Conservation (phyloP, 1,284 basidiomycete genomes). For the Pseudozyma thailandica region DNA sequence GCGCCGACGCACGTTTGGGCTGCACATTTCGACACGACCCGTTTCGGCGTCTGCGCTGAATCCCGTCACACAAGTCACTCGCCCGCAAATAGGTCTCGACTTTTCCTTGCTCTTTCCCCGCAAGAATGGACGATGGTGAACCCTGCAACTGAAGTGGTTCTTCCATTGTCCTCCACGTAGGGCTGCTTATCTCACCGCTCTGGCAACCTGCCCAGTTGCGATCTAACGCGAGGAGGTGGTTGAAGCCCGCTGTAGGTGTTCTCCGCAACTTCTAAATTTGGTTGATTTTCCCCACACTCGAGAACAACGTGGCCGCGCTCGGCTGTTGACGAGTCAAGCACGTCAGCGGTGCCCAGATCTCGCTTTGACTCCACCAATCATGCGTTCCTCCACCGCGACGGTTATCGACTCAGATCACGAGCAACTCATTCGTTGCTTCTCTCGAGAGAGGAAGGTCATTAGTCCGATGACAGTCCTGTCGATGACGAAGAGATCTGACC, state of each 20-base stretch:
- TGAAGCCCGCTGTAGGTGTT: not conserved
- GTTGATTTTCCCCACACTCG: not conserved
- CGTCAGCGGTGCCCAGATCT: conserved; percentile 14
- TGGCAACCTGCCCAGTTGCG: no score
- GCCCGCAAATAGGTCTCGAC: conserved; percentile 3
- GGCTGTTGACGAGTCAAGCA: conserved; percentile 10
- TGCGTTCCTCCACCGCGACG: not conserved
- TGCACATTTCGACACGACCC: conserved; percentile 35
- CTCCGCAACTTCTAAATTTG: conserved; percentile 4
- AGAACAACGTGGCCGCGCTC: conserved; percentile 11
- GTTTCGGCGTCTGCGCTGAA: conserved; percentile 6
- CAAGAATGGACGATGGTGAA: not conserved
- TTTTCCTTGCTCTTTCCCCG: conserved; percentile 8
- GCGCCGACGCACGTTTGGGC: conserved; percentile 10
- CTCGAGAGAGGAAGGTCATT: no score
- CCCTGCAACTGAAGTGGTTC: not conserved
- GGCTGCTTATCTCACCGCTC: conserved; percentile 9
- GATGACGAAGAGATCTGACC: no score
- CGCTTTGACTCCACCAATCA: conserved; percentile 4
- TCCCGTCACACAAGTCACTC: not conserved
- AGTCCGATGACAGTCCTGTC: no score
- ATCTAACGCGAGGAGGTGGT: no score
- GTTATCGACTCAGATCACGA: no score
- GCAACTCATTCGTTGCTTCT: no score
- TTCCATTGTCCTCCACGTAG: conserved; percentile 10